Evolutionary conservation across 306 rosid species (phyloP).

Genomic region (Herpetospermum pedunculosum): DNA sequence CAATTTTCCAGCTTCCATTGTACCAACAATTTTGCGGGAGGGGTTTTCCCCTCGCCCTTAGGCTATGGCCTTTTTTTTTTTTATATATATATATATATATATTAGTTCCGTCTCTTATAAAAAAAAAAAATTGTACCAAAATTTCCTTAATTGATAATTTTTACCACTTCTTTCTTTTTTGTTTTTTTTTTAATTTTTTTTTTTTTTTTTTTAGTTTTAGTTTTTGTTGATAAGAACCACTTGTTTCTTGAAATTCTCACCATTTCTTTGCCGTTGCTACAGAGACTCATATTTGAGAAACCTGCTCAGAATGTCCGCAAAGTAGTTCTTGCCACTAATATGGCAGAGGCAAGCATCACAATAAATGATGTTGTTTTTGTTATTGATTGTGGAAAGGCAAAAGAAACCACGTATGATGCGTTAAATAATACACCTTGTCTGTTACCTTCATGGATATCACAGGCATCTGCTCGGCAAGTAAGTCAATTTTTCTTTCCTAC

Average conservation of each 20-base stretch:
- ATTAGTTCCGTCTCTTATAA: too few species aligned
- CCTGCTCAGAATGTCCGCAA: constrained; percentile 81
- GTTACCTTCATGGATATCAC: constrained; percentile 92
- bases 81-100: too few species aligned
- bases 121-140: too few species aligned
- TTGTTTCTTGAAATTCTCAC: constrained; percentile 3
- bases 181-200: too few species aligned
- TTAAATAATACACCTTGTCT: constrained; percentile 94
- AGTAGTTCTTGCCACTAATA: constrained; percentile 88
- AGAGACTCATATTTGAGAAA: constrained; percentile 86
- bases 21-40: too few species aligned
- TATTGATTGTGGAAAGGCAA: constrained; percentile 94
- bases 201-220: too few species aligned
- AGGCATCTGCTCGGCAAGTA: constrained; percentile 94
- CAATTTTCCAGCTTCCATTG: neutral
- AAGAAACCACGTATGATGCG: constrained; percentile 95
- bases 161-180: neutral
- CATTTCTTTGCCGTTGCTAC: constrained; percentile 15
- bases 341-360: constrained; percentile 99
- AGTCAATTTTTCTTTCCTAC: constrained; percentile 14
- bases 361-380: constrained; percentile 89
- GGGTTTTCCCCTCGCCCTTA: too few species aligned
- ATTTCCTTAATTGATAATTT: constrained; percentile 1
- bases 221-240: neutral
- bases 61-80: too few species aligned